A percentile compares a stretch with the other conserved stretches of the same genome.
Evolutionary conservation across 345 rosid genomes (phyloP).

Genomic region (Arabis hirsuta): DNA sequence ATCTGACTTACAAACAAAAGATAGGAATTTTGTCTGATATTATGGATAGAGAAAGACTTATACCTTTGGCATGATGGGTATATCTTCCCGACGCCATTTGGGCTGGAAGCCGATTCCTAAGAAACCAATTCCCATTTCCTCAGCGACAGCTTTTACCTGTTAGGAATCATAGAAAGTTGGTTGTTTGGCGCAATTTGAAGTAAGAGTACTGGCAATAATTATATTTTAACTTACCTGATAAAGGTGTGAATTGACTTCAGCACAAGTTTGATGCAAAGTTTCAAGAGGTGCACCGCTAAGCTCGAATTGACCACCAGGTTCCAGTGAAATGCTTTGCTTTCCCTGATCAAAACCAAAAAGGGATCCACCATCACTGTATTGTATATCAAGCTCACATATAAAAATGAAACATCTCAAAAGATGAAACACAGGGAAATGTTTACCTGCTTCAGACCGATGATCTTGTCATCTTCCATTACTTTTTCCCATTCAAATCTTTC

Average conservation of each 20-base stretch:
- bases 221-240: slow-evolving; percentile 67
- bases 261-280: slow-evolving; percentile 98
- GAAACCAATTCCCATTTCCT: slow-evolving; percentile 99
- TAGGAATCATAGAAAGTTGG: slow-evolving; percentile 16
- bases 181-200: background rate
- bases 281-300: slow-evolving; percentile 99
- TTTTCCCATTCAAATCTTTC: slow-evolving; percentile 99
- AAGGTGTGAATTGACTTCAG: slow-evolving; percentile 98
- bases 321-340: slow-evolving; percentile 96
- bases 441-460: slow-evolving; percentile 97
- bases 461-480: slow-evolving; percentile 83
- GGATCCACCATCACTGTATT: slow-evolving; percentile 4
- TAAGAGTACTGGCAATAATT: slow-evolving; percentile 19
- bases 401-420: too few relatives aligned
- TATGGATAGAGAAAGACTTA: background rate
- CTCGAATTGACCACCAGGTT: slow-evolving; percentile 99
- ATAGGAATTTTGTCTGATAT: background rate
- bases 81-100: slow-evolving; percentile 80
- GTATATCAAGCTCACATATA: too few relatives aligned
- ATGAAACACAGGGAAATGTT: slow-evolving; percentile 1
- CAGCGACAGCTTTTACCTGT: slow-evolving; percentile 98
- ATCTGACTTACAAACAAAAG: background rate
- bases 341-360: slow-evolving; percentile 53
- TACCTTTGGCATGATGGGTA: slow-evolving; percentile 99
- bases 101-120: slow-evolving; percentile 99